These are phyloP conservation scores for Maudiozyma turicensis DNA, from an alignment of 805 yeast genomes.

Conservation along the genomic window DNA sequence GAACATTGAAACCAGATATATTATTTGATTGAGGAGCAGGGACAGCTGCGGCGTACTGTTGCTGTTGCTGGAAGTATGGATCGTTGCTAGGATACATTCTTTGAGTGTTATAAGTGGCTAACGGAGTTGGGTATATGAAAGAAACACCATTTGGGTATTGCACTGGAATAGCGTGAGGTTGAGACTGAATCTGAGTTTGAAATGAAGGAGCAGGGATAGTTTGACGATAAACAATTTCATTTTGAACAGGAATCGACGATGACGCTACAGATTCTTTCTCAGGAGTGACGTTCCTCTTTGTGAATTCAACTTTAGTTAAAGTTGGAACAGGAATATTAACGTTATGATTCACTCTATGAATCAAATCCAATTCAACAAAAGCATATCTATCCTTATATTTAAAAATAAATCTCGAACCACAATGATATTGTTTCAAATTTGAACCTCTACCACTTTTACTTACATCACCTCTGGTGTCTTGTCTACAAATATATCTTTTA, in stretches of 20 bases:
- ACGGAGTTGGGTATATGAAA: no score
- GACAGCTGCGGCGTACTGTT: neutral
- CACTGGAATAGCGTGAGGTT: neutral
- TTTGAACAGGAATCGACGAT: no score
- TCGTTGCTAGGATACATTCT: neutral
- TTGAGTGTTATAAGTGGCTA: neutral
- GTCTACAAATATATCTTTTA: neutral
- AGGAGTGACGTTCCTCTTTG: neutral
- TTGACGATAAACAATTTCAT: no score
- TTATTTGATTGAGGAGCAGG: no score
- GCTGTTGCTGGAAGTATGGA: neutral
- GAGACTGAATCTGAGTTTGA: no score
- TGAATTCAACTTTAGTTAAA: neutral
- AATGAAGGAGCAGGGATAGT: no score
- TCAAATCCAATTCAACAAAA: neutral
- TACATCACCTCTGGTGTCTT: neutral
- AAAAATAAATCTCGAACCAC: neutral
- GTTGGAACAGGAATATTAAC: neutral
- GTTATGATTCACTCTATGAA: neutral
- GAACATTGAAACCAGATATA: neutral
- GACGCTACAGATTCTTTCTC: no score
- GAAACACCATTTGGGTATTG: neutral
- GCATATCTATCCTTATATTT: conserved; percentile 1
- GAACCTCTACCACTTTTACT: neutral
- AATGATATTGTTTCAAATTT: neutral